Evolutionary conservation across 345 rosid species (phyloP).

Genomic region (Cardiospermum halicacabum): DNA sequence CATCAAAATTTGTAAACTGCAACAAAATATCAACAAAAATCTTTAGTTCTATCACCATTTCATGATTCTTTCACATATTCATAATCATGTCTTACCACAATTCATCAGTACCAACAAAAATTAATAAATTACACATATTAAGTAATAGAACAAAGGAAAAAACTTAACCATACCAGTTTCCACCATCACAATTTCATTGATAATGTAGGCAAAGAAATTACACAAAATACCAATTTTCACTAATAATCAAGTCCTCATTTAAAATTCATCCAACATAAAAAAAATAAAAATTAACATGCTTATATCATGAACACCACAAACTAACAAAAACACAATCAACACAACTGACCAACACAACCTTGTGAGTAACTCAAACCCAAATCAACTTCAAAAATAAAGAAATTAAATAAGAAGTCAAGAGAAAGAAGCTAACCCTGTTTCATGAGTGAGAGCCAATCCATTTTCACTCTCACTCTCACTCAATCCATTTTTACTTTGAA

Average conservation of each 20-base stretch:
- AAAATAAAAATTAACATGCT: neutral
- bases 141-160: neutral
- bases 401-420: neutral
- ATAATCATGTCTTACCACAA: neutral
- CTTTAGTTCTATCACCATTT: too few relatives aligned
- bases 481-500: slow-evolving; percentile 79
- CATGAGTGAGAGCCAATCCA: slow-evolving; percentile 87
- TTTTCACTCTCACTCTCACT: too few relatives aligned
- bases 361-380: neutral
- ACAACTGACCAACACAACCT: neutral
- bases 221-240: neutral
- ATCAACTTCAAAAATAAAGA: neutral
- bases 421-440: slow-evolving; percentile 67
- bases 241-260: slow-evolving; percentile 1
- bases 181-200: slow-evolving; percentile 77
- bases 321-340: neutral
- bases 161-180: slow-evolving; percentile 61
- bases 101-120: neutral
- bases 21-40: too few relatives aligned
- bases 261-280: neutral
- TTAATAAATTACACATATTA: neutral
- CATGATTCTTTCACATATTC: too few relatives aligned
- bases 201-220: slow-evolving; percentile 84
- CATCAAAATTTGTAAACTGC: too few relatives aligned
- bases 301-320: neutral